Evolutionary conservation across 352 stramenopile species (phyloP).

Genomic region (Plasmopara muralis): DNA sequence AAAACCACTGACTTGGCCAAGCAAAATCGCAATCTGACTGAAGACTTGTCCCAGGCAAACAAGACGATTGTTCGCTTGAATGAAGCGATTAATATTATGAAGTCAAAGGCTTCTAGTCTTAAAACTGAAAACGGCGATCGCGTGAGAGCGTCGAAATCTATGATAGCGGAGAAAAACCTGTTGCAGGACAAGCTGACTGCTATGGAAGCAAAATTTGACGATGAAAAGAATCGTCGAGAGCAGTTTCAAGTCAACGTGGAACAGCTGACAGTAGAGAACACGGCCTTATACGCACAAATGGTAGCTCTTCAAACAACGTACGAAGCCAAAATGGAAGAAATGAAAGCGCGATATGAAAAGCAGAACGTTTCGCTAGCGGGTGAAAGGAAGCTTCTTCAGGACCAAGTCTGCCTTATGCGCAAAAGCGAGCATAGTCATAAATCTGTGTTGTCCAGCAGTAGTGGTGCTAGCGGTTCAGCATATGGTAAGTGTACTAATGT

Average conservation of each 20-base stretch:
- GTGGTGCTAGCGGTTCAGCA: slow-evolving; percentile 4
- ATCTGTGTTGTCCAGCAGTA: slow-evolving; percentile 6
- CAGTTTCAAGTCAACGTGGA: slow-evolving; percentile 85
- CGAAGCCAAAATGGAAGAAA: slow-evolving; percentile 77
- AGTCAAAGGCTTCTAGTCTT: slow-evolving; percentile 40
- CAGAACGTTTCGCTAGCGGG: slow-evolving; percentile 57
- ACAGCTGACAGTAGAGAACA: slow-evolving; percentile 82
- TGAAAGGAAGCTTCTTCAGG: slow-evolving; percentile 73
- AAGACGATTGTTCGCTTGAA: slow-evolving; percentile 62
- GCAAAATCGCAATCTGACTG: slow-evolving; percentile 65
- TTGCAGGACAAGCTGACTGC: slow-evolving; percentile 54
- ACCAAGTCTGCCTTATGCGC: slow-evolving; percentile 69
- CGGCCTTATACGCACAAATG: slow-evolving; percentile 81
- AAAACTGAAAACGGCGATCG: slow-evolving; percentile 48
- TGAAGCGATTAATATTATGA: slow-evolving; percentile 57
- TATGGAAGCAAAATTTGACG: slow-evolving; percentile 68
- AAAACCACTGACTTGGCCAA: slow-evolving; percentile 82
- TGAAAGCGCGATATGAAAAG: slow-evolving; percentile 61
- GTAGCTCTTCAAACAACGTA: slow-evolving; percentile 75
- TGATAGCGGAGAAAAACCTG: slow-evolving; percentile 72
- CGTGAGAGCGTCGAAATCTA: slow-evolving; percentile 49
- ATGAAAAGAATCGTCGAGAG: slow-evolving; percentile 73
- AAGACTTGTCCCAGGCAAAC: slow-evolving; percentile 58
- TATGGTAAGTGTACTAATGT: slow-evolving; percentile 12
- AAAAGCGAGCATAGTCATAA: slow-evolving; percentile 26